Percentiles rank a stretch among this genome's conserved stretches.
These are phyloP conservation scores for Phytophthora pistaciae DNA, from an alignment of 352 stramenopile species.

Conservation along the genomic window DNA sequence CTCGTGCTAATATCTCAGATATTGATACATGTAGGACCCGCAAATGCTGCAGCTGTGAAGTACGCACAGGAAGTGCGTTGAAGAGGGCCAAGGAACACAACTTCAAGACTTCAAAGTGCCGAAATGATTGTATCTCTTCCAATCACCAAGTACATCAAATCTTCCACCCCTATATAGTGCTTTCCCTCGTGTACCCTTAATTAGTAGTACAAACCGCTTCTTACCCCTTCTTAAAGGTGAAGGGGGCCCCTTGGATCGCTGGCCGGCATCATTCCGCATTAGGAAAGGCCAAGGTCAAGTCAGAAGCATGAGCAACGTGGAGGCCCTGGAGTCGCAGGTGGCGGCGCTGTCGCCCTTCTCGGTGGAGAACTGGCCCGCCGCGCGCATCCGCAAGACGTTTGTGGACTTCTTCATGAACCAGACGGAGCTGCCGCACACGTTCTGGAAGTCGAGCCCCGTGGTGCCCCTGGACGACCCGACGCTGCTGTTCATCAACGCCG, in stretches of 20 bases:
- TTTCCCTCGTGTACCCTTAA: neutral
- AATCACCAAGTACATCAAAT: neutral
- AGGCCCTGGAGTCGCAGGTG: slow-evolving; percentile 31
- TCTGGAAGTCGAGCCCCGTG: slow-evolving; percentile 96
- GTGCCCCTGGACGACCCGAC: slow-evolving; percentile 98
- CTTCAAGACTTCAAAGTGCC: neutral
- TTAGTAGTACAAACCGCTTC: neutral
- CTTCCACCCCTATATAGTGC: neutral
- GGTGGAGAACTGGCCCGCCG: slow-evolving; percentile 90
- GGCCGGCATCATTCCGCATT: neutral
- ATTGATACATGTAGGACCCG: too few species aligned
- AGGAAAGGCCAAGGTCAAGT: neutral
- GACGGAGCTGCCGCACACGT: slow-evolving; percentile 86
- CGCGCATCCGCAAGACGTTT: slow-evolving; percentile 97
- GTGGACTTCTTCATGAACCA: slow-evolving; percentile 97
- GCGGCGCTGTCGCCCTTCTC: slow-evolving; percentile 35
- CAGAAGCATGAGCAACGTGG: slow-evolving; percentile 9
- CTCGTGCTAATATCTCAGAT: too few species aligned
- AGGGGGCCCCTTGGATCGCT: neutral
- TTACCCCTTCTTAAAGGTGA: neutral
- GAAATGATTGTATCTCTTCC: neutral
- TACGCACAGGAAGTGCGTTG: neutral
- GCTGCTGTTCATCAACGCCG: slow-evolving; percentile 99
- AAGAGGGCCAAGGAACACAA: too few species aligned
- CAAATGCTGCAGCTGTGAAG: neutral